Evolutionary conservation across 257 asterid genomes (phyloP), one percentile per base, ranked within the genome.

Genomic region (Gardenia jasminoides): DNA sequence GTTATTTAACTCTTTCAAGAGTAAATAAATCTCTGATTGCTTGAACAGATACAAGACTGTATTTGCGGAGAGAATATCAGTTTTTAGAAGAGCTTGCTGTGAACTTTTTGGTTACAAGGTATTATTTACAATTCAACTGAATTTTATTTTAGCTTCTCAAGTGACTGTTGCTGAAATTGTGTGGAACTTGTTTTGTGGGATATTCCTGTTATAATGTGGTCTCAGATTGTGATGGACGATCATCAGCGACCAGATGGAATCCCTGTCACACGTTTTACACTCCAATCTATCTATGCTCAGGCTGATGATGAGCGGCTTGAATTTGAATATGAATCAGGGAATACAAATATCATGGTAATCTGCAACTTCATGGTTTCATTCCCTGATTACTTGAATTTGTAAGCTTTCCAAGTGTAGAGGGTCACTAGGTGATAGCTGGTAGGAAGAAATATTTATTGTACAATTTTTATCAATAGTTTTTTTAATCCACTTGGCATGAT

Each of bases 81-180:
- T 95, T 78, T 95, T 95, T 83, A 88, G 99, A 86, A 91, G 97
- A 84, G 99, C 99, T 33, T 95, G 99, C 90, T 93, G 98, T 83
- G 99, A 92, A 81, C 98, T 93, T 78, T 95, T 95, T 82, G 99
- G 98, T 82, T 95, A 95, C 90, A 92, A 95, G 99, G 98, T 95
- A 93, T 70, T 50, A 20, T 72, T 75, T 85, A 47, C 80, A 11
- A 61, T 64, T 30, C 78, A 67, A 6, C 47, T 74, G 72, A 56
- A 76, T 70, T 70, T 76, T 61, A 74, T 76, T 66, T 66, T 82
- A 52, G 30, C 75, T 72, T 67, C 10, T 28, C 17, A 58, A 41
- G 44, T 24, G 69, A 61, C 2, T 48, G 24, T 76, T 59, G 28
- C 74, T 30, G 43, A 26, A 74, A 58, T 58, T 36, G 54, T 59